A percentile compares a stretch with the other conserved stretches of the same genome.
Evolutionary conservation across 2,329 filamentous ascomycete genomes (phyloP).

Genomic region (Immersiporthe knoxdaviesiana): DNA sequence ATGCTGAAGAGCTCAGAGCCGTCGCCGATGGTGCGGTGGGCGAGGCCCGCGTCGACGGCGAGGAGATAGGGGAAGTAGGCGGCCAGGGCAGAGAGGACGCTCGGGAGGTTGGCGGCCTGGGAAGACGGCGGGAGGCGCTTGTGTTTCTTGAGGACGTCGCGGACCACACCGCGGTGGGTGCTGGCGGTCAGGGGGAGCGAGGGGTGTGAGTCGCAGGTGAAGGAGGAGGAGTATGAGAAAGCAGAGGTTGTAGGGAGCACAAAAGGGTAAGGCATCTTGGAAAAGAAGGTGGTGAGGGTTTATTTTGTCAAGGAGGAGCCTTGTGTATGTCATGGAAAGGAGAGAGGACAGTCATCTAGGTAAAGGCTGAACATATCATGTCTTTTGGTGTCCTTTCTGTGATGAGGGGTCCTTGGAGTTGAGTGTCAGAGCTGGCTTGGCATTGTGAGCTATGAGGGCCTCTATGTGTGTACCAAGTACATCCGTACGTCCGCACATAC

Average conservation of each 20-base stretch:
- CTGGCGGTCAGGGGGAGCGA: conserved; percentile 83
- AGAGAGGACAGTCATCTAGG: neutral
- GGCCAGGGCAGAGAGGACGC: conserved; percentile 70
- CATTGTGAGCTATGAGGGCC: conserved; percentile 7
- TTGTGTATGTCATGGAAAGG: neutral
- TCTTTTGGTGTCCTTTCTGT: neutral
- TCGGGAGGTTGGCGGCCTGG: conserved; percentile 70
- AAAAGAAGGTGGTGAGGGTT: conserved; percentile 10
- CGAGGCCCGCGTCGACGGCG: conserved; percentile 74
- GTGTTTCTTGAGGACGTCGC: conserved; percentile 83
- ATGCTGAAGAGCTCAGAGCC: conserved; percentile 68
- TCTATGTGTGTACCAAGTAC: conserved; percentile 17
- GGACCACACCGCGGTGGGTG: conserved; percentile 80
- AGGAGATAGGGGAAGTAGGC: conserved; percentile 84
- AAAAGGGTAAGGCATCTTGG: conserved; percentile 88
- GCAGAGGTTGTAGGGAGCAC: conserved; percentile 86
- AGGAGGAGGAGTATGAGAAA: conserved; percentile 77
- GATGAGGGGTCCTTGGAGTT: conserved; percentile 6
- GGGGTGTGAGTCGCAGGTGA: conserved; percentile 82
- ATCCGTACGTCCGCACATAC: too few relatives aligned
- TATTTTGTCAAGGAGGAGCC: neutral
- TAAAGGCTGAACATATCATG: neutral
- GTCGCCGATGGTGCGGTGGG: conserved; percentile 47
- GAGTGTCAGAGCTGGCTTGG: conserved; percentile 15
- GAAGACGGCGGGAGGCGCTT: conserved; percentile 78